Percentiles rank a stretch among this genome's conserved stretches.
Conservation (phyloP, 768 basidiomycete species). For the Pisolithus microcarpus region DNA sequence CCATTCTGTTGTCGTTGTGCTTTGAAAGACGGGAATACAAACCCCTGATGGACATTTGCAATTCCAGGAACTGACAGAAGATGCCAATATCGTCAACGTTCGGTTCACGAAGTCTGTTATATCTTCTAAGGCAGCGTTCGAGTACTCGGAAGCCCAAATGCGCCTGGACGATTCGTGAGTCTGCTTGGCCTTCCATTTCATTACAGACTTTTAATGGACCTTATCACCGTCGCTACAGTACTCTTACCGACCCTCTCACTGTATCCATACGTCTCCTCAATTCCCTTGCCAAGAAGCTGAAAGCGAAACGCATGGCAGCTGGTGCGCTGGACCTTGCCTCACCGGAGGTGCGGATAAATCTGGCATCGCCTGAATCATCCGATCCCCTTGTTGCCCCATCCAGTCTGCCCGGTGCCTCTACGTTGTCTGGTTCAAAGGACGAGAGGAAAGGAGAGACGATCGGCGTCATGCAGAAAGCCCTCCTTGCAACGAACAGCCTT, state of each 20-base stretch:
- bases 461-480: constrained; percentile 93
- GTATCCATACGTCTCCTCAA: constrained; percentile 86
- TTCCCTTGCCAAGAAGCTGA: constrained; percentile 75
- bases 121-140: constrained; percentile 91
- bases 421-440: not conserved
- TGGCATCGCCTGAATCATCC: constrained; percentile 87
- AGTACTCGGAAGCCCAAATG: constrained; percentile 92
- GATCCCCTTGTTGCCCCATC: constrained; percentile 46
- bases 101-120: constrained; percentile 96
- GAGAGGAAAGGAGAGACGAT: constrained; percentile 30
- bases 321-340: constrained; percentile 98
- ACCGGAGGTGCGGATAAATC: constrained; percentile 95
- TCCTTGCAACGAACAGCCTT: constrained; percentile 88
- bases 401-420: not conserved
- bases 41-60: not conserved
- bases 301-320: constrained; percentile 80
- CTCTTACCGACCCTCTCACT: constrained; percentile 74
- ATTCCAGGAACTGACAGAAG: constrained; percentile 75
- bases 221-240: constrained; percentile 36
- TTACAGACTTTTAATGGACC: not conserved
- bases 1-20: not conserved
- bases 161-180: constrained; percentile 87
- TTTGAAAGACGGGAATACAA: no score
- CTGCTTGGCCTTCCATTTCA: not conserved
- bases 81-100: constrained; percentile 85